Evolutionary conservation across 495 filamentous ascomycete genomes (phyloP), one percentile per base, ranked within the genome.

Genomic region (Penicillium ochrochloron): DNA sequence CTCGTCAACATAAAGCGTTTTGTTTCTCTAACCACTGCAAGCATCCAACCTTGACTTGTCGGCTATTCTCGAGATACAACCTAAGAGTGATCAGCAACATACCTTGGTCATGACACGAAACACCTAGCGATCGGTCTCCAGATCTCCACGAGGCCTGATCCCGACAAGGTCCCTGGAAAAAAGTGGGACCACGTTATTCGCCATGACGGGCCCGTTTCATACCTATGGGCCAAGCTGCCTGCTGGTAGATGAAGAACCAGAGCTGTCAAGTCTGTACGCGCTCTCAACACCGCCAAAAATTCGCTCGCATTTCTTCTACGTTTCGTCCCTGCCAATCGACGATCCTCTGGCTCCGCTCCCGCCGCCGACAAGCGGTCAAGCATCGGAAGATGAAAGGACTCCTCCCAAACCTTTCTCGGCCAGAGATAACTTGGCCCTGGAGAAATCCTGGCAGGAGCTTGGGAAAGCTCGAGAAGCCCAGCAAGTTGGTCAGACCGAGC

Each of bases 271-370:
- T 61, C 77, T 73, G 62, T 71, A 75, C 56, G 71, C 68, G 44
- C 74, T 61, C 33, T 56, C 65, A n/a, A 63, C 66, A 27, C 78
- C 81, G 29, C 83, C 83, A n/a, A 73, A 71, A 9, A 69, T 90
- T 34, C 82, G 82, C 29, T 83, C 89, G 50, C 92, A 93, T 50
- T 96, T 90, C 79, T 96, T 94, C 73, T 95, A 94, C 76, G 81
- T 85, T 33, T 93, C 92, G 15, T 80, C 84, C 21, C 80, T 92
- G 34, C 87, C 91, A 42, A 90, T 96, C 70, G 92, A 96, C 73
- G 92, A 96, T 73, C 92, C 92, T 14, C 83, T 94, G 46, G 88
- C 90, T 6, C 83, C 89, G 1, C 73, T 90, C 21, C 87, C 90
- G 19, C 79, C 90, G 19, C 79, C 85, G 34, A 75, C 84, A 21